Evolutionary conservation across 768 basidiomycete species (phyloP), one percentile per base, ranked within the genome.

Genomic region (Hypholoma fasciculare): DNA sequence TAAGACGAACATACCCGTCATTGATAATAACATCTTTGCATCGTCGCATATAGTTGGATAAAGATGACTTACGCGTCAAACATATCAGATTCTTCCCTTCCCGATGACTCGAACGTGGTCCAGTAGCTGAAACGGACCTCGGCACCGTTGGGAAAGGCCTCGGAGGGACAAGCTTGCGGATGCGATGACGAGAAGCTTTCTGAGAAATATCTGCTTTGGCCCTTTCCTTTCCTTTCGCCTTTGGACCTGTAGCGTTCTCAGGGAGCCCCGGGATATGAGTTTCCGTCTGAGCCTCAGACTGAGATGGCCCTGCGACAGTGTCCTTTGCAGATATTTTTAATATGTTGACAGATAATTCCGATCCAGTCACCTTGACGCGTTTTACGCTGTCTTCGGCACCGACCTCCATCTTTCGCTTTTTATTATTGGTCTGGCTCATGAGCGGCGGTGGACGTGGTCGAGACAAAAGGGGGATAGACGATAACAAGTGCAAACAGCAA

Each of bases 11-110:
- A 46, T 66, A 92, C 86, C 89, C 92, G 61, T 93, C 86, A 44
- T 86, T 82, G 46, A 92, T 66, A 46, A 94, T 72, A 27, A 88
- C 71, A 58, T 86, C 80, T 65, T 90, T 92, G 70, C 92, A 94
- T 48, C 89, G 82, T 54, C 87, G 77, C 71, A 94, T 80, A 69
- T 94, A 94, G 52, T 82, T 78, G 37, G 84, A 87, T 5, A 94
- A 68, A 38, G 82, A 73, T 1, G 89, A 90, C 67, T 86, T 90
- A 46, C 92, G 89, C 61, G 90, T 89, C 60, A 94, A 58, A 59
- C 90, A 92, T 52, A 94, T 87, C 63, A 83, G 76, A 63, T 92
- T 92, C 68, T 90, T 93, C 58, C 91, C 92, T 67, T 92, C 89
- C 47, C 78, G 83, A 61, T 90, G 90, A 36, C 85, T 81, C 6